A percentile compares a stretch with the other conserved stretches of the same genome.
Conservation (phyloP, 257 asterid genomes). For the Ilex aquifolium region DNA sequence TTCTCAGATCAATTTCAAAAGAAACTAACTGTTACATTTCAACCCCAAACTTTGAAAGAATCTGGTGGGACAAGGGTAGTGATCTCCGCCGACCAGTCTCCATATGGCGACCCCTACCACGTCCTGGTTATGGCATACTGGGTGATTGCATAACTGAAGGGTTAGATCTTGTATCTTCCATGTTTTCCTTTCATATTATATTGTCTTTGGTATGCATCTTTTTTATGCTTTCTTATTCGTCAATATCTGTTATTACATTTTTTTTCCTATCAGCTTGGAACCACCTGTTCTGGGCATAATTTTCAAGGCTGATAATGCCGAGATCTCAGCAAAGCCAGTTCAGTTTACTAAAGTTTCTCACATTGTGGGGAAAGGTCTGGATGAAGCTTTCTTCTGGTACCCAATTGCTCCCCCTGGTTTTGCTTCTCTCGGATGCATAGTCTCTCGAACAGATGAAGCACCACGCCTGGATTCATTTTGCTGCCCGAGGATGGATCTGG, state of each 20-base stretch:
- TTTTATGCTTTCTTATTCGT: constrained; percentile 15
- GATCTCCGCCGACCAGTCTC: constrained; percentile 90
- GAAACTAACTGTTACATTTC: constrained; percentile 57
- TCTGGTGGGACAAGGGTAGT: constrained; percentile 98
- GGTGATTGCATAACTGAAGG: constrained; percentile 97
- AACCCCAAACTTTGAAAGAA: constrained; percentile 88
- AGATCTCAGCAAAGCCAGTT: constrained; percentile 71
- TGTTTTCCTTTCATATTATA: constrained; percentile 1
- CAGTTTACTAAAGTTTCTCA: constrained; percentile 94
- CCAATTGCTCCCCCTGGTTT: constrained; percentile 98
- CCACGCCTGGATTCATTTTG: constrained; percentile 62
- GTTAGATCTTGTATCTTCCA: constrained; percentile 29
- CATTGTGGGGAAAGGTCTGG: constrained; percentile 67
- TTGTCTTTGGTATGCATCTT: neutral
- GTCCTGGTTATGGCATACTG: constrained; percentile 73
- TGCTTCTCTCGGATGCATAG: constrained; percentile 89
- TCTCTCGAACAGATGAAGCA: constrained; percentile 65
- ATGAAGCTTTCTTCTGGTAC: constrained; percentile 92
- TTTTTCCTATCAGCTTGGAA: constrained; percentile 60
- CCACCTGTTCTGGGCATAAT: constrained; percentile 95
- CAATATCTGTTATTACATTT: constrained; percentile 3
- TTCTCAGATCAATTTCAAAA: constrained; percentile 76
- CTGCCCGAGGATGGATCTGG: constrained; percentile 95
- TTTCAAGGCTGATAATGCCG: constrained; percentile 72
- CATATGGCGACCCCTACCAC: constrained; percentile 91